Evolutionary conservation across 768 basidiomycete species (phyloP), one percentile per base, ranked within the genome.

Genomic region (Termitomyces sp.): DNA sequence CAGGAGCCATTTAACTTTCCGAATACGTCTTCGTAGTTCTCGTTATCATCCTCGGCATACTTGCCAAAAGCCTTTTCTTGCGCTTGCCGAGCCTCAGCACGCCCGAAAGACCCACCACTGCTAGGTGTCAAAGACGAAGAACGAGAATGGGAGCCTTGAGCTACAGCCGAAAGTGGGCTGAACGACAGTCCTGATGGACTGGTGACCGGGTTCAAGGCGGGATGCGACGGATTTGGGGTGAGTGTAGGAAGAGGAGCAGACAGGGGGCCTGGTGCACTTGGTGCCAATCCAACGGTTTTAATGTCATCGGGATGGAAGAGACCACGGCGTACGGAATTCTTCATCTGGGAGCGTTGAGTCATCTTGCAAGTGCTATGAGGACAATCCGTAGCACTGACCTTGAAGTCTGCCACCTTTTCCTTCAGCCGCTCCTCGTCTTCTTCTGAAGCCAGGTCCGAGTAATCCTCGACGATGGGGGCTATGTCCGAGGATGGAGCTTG

Each of bases 1-100:
- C 91, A 77, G 11, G 82, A 79, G 31, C 85, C 84, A 63, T 83
- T 89, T 20, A 79, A 81, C 72, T 91, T 92, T 61, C 85, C 94
- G 73, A 98, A 96, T 10, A 98, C 87, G 71, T 97, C 96, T 51
- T 96, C 94, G 68, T 97, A 98, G 70, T 98, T 94, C 68, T 98
- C 91, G 32, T 97, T 92, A 52, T 83, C 83, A 9, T 86, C 86
- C 73, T 96, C 94, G 6, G 91, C 79, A 72, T 96, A 97, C 71
- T 94, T 94, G 25, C 83, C 84, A 64, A 96, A 88, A 59, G 78
- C 78, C 60, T 85, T 81, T 62, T 79, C 84, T 55, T 79, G 72
- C 40, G 82, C 64, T 61, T 83, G 76, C 62, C 78, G 77, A 2
- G 87, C 85, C 63, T 91, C 89, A 3, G 85, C 79, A 10, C 83